phyloP scores from a whole-genome alignment of 768 basidiomycete species.

The Naematelia encephala region DNA sequence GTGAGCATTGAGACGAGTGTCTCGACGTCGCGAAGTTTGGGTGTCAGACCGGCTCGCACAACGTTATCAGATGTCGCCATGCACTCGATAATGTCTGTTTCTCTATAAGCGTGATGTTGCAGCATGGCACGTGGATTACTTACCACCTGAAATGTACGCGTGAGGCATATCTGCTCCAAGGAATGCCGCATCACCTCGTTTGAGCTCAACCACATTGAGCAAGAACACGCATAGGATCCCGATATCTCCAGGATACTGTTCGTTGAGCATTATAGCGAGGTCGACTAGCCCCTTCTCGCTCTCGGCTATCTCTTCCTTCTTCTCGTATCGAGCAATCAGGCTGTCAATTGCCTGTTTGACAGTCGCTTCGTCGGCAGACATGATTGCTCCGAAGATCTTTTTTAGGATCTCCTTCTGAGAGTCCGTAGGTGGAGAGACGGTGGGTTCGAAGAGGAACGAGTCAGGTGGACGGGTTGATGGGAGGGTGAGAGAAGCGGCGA shows the following conservation, averaged over 20 bases:
- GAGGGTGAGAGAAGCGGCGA: constrained; percentile 58
- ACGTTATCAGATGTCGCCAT: constrained; percentile 71
- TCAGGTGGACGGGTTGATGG: constrained; percentile 52
- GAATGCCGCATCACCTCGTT: constrained; percentile 86
- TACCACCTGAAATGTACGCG: constrained; percentile 90
- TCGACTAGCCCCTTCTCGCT: constrained; percentile 49
- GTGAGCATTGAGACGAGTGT: constrained; percentile 85
- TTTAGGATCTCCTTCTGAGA: constrained; percentile 64
- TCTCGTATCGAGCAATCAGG: constrained; percentile 65
- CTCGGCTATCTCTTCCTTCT: constrained; percentile 52
- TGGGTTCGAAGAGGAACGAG: constrained; percentile 37
- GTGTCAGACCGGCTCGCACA: constrained; percentile 94
- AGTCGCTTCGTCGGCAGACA: constrained; percentile 61
- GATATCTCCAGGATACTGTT: constrained; percentile 85
- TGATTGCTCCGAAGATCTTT: constrained; percentile 73
- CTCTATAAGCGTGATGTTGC: not conserved
- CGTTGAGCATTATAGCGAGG: constrained; percentile 58
- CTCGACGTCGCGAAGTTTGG: constrained; percentile 88
- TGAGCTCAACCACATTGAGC: constrained; percentile 76
- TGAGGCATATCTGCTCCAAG: constrained; percentile 95
- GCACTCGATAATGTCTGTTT: constrained; percentile 90
- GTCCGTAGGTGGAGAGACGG: constrained; percentile 47
- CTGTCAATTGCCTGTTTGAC: constrained; percentile 60
- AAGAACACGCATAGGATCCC: constrained; percentile 89
- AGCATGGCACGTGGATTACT: constrained; percentile 31